Evolutionary conservation across 2,329 filamentous ascomycete species (phyloP), one percentile per base, ranked within the genome.

Genomic region (Didymellaceae sp.): DNA sequence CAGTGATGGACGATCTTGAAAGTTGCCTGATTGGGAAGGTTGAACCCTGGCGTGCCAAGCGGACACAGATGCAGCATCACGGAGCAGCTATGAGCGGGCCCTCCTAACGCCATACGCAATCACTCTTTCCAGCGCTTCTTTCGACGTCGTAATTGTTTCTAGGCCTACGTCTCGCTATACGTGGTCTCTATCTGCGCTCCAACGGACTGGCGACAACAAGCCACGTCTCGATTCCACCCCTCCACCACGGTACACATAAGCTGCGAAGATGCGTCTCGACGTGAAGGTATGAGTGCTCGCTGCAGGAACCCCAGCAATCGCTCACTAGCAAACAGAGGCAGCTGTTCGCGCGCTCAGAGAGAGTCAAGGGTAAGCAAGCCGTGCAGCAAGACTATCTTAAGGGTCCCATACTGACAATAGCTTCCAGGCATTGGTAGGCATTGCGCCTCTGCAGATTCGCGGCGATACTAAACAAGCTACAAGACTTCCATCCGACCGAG

Each of bases 401-500:
- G 43, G 51, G 11, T 26, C 41, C 16, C 43, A 26, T 54, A 45
- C 69, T 73, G 61, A 73, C 58, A 55, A 49, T 14, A 6, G 51
- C 17, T n/a, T n/a, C n/a, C 32, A 72, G 70, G 69, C 62, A 72
- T 71, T 62, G 69, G 70, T 72, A 71, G 30, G 57, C 26, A 53
- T 31, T 46, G 41, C 37, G 45, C 40, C 40, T 43, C 31, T 22
- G 38, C 39, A n/a, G 38, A 3, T 41, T 20, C 33, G 10, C 17
- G n/a, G 14, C 48, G 9, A 21, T 45, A 47, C 65, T 68, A 58
- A 67, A 50, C 8, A 39, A 17, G 33, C 31, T 89, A 72, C 91
- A 96, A 76, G 93, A 97, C 80, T 97, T 97, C 75, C 93, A 97
- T 74, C 92, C 91, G 32, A 90, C 91, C 52, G 93, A 97, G 80